phyloP scores from a whole-genome alignment of 371 early-diverging fungal species.

The Rhizomucor pusillus region DNA sequence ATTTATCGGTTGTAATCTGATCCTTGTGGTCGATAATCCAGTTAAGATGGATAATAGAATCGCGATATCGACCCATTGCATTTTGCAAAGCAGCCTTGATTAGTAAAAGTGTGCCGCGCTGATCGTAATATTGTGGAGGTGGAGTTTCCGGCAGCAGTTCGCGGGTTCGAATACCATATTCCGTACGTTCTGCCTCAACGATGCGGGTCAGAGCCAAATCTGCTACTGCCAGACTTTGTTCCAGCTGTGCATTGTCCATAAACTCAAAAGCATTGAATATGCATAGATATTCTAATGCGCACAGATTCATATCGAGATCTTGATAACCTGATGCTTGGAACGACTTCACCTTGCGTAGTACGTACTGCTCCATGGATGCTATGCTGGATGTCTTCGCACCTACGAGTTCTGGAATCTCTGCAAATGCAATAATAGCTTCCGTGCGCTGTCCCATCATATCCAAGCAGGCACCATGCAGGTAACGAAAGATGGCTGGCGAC shows the following conservation, averaged over 20 bases:
- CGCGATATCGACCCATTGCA: slow-evolving; percentile 33
- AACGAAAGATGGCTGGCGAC: slow-evolving; percentile 61
- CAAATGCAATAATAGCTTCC: slow-evolving; percentile 51
- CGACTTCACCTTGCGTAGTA: slow-evolving; percentile 51
- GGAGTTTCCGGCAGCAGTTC: slow-evolving; percentile 45
- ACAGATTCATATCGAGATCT: slow-evolving; percentile 50
- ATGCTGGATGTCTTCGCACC: slow-evolving; percentile 46
- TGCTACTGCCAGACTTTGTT: slow-evolving; percentile 31
- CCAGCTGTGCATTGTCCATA: slow-evolving; percentile 44
- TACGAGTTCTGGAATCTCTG: slow-evolving; percentile 32
- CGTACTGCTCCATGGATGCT: slow-evolving; percentile 54
- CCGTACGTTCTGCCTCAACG: slow-evolving; percentile 41
- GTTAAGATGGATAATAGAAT: slow-evolving; percentile 46
- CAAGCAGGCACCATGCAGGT: slow-evolving; percentile 55
- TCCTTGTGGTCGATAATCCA: slow-evolving; percentile 63
- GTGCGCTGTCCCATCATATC: slow-evolving; percentile 49
- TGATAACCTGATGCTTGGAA: slow-evolving; percentile 54
- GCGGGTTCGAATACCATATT: slow-evolving; percentile 40
- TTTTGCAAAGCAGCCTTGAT: slow-evolving; percentile 42
- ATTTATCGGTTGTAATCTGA: slow-evolving; percentile 49
- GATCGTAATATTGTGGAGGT: slow-evolving; percentile 43
- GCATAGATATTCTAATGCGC: slow-evolving; percentile 57
- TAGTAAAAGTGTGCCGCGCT: slow-evolving; percentile 40
- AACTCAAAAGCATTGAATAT: slow-evolving; percentile 59
- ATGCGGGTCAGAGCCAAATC: slow-evolving; percentile 40